These are phyloP conservation scores for Trametes punicea DNA, from an alignment of 768 basidiomycete species.

Conservation along the genomic window DNA sequence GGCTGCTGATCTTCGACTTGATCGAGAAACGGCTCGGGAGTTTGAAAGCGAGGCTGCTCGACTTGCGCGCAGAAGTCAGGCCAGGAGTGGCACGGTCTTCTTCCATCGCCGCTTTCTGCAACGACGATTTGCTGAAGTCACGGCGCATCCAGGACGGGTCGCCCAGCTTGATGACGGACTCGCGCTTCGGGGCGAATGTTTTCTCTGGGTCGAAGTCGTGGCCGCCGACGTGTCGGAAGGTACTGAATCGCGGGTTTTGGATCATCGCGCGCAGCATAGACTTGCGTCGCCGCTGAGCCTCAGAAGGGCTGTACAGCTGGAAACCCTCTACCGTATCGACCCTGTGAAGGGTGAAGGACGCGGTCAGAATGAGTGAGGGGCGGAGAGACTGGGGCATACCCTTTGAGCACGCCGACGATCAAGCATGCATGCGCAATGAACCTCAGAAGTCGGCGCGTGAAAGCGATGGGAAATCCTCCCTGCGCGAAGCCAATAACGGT, in stretches of 20 bases:
- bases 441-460: conserved; percentile 59
- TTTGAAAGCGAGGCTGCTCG: conserved; percentile 7
- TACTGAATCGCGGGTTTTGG: conserved; percentile 50
- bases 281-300: conserved; percentile 28
- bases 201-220: conserved; percentile 18
- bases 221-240: conserved; percentile 41
- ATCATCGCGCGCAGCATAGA: conserved; percentile 47
- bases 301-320: conserved; percentile 36
- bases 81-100: conserved; percentile 6
- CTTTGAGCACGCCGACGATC: conserved; percentile 62
- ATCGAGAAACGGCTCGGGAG: not conserved
- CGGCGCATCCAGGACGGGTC: conserved; percentile 22
- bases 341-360: conserved; percentile 30
- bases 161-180: conserved; percentile 14
- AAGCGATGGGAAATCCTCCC: conserved; percentile 46
- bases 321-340: conserved; percentile 56
- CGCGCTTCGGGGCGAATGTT: conserved; percentile 10
- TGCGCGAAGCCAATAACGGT: conserved; percentile 59
- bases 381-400: conserved; percentile 46
- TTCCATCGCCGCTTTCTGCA: not conserved
- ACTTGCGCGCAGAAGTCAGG: conserved; percentile 9
- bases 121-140: not conserved
- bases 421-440: conserved; percentile 51
- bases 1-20: not conserved
- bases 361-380: too few relatives aligned